Base-by-base conservation (phyloP, 2,329 filamentous ascomycete genomes). In the Penicillium sumatraense region DNA sequence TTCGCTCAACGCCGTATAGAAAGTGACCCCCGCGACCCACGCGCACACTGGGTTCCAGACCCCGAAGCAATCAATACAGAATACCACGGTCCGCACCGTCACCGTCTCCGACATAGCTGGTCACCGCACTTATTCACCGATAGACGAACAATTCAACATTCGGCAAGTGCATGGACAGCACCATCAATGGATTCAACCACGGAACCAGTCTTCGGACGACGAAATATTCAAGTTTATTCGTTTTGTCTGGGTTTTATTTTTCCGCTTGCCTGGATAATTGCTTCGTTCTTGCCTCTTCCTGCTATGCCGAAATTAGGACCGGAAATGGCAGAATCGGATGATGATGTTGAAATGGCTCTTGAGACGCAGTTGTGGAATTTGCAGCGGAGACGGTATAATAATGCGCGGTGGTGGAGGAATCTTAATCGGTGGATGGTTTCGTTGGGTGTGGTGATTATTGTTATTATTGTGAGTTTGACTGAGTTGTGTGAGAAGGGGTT, bases 181-280 rank as follows among this genome's bases (percentile, higher is more conserved):
- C 91, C 91, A 1, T 87, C 86, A 1, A 76, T 89, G 20, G 84
- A 86, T 56, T 89, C 87, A 74, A 83, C 83, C 2, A 84, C 86
- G 35, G 84, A 83, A 31, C 81, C 83, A 14, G 68, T 85, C 3
- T 80, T 89, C 59, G 87, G 86, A 48, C 83, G 84, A 59, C 83
- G 89, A 58, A 93, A 93, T 67, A 76, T 86, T 44, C 91, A 96
- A 72, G 82, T 93, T 26, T 78, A 89, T 49, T 78, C 90, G 46
- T 96, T 96, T 74, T 85, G 87, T 52, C 38, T 88, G 44, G 91
- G 91, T 21, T 96, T 96, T 67, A 77, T 93, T 44, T 85, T 91
- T 67, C 91, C 90, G 5, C 81, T 48, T 40, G 89, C 88, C 52
- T 96, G 91, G 91, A 89, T 93, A 77, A 79, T 91, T 59, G 91